Base-by-base conservation (phyloP, 768 basidiomycete genomes). In the Austroboletus eburneus region DNA sequence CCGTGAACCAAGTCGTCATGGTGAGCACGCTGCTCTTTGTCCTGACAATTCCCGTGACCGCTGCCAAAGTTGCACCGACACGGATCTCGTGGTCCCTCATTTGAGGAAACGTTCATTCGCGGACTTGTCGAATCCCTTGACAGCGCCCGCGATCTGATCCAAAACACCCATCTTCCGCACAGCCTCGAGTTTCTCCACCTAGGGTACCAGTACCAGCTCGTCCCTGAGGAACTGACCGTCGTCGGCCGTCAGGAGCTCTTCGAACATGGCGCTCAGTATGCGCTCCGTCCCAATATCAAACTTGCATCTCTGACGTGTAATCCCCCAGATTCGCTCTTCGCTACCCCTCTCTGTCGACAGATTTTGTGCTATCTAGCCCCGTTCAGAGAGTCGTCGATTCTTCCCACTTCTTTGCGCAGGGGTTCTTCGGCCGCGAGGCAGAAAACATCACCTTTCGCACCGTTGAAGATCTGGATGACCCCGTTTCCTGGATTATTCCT, bases 401-500 rank as follows among this genome's bases (percentile, higher is more conserved):
- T 3, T 64, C 72, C 16, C 61, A 64, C 48, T 75, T 71, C 60
- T 74, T 74, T 52, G 63, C 61, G 32, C 49, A 63, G 25, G 70
- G 71, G 0, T 68, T 69, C 55, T 69, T 69, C 48, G 73, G 72
- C 12, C 62, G 64, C 13, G 23, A 46, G 8, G 48, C 55, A 14
- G 57, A 65, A 46, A 58, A 56, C 8, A 50, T 66, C 13, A 48
- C 54, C 17, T 65, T 72, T 43, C 47, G 54, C 3, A 60, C 61
- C 16, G 60, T 71, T 38, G 35, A 50, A 4, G 71, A 74, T 50
- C 58, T 71, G 42, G 50, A 51, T 36, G 56, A 57, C 42, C 68
- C 68, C n/a, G 57, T 66, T 17, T 68, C 69, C 33, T 72, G 70
- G 68, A 69, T 74, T 49, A 72, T 62, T 25, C 72, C 69, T 22